Evolutionary conservation across 83 land plant species (phyloP), one percentile per base, ranked within the genome.

Genomic region (Isoetes engelmannii): DNA sequence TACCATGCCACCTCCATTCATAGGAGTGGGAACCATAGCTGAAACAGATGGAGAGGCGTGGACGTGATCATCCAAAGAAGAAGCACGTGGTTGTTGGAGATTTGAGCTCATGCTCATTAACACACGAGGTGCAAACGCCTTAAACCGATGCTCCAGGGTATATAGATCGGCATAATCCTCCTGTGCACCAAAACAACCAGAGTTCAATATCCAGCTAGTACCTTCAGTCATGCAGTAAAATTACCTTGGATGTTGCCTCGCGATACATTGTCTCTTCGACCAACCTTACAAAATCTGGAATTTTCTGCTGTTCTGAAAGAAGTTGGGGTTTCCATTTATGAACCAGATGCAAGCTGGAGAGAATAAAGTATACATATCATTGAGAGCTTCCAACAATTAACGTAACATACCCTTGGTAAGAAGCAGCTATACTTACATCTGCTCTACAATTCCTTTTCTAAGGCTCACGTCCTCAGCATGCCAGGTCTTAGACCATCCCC

Each of bases 251-350:
- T 19, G 62, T 0, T 19, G 62, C 62, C 8, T 59, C 62, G 19
- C 28, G 18, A 18, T 59, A 59, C 62, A 59, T 19, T 8, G 62
- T 42, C 20, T 59, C 28, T 19, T 59, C 62, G 1, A 59, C 62
- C 18, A 7, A 3, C 18, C 28, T 12, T 12, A 59, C 62, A 20
- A 59, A 18, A 18, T 59, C 62, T 7, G 62, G 62, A 7, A 59
- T 59, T 18, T 59, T 59, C 62, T 59, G 62, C 62, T 59, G 62
- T 19, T 59, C 62, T 59, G 19, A 37, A 59, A 37, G 62, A 12
- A 59, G 19, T 59, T 59, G 62, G 19, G 18, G 62, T 59, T 18
- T 59, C 18, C 62, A 59, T 59, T 59, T 59, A 20, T 59, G 62
- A 59, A 59, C 18, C 10, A 59, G 18, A 9, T 1, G 62, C 28